These are phyloP conservation scores for Sordaria brevicollis DNA, from an alignment of 495 filamentous ascomycete species.

Conservation along the genomic window DNA sequence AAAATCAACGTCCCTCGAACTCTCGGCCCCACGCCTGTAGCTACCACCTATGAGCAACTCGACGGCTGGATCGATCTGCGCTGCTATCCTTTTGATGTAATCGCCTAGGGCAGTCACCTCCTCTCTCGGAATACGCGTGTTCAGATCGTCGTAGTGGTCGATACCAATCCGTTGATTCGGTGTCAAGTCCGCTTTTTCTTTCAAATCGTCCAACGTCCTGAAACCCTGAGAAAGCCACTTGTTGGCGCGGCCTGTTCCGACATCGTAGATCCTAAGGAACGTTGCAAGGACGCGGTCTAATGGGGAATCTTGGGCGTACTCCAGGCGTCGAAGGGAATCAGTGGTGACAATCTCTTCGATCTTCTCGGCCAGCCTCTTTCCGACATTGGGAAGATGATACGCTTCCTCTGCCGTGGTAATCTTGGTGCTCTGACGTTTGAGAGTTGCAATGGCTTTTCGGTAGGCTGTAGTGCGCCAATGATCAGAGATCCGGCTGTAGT, in stretches of 20 bases:
- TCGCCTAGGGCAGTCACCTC: conserved; percentile 66
- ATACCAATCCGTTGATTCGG: conserved; percentile 69
- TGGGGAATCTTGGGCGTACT: conserved; percentile 53
- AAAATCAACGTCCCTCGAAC: conserved; percentile 75
- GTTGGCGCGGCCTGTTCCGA: conserved; percentile 56
- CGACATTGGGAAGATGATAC: conserved; percentile 56
- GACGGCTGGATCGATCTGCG: conserved; percentile 45
- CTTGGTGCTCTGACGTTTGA: conserved; percentile 55
- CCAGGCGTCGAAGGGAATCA: conserved; percentile 61
- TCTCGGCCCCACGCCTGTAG: conserved; percentile 68
- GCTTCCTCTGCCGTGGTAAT: conserved; percentile 65
- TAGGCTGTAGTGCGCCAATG: conserved; percentile 75
- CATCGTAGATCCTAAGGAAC: conserved; percentile 76
- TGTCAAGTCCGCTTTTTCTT: conserved; percentile 52
- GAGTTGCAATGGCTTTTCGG: conserved; percentile 63
- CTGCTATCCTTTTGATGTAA: conserved; percentile 53
- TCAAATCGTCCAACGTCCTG: conserved; percentile 63
- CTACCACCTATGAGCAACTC: conserved; percentile 72
- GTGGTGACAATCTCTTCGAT: conserved; percentile 85
- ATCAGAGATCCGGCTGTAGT: conserved; percentile 66
- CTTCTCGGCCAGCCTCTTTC: conserved; percentile 66
- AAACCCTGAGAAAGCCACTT: conserved; percentile 74
- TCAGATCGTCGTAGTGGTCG: conserved; percentile 73
- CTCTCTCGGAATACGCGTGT: conserved; percentile 65
- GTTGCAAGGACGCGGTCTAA: conserved; percentile 50